Evolutionary conservation across 257 asterid species (phyloP).

Genomic region (Solanum chaucha): DNA sequence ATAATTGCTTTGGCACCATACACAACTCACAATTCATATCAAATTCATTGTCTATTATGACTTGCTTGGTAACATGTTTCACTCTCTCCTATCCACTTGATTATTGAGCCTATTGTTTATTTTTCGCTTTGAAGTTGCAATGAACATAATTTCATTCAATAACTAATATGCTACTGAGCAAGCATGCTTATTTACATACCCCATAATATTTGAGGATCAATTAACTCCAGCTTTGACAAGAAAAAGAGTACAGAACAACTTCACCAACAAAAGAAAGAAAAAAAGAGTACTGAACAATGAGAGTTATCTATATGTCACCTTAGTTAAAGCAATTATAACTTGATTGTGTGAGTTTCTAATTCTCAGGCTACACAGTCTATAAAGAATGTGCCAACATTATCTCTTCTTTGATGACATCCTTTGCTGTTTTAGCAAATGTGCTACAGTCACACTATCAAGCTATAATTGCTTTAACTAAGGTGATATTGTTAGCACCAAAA

Average conservation of each 20-base stretch:
- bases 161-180: not conserved
- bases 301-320: not conserved
- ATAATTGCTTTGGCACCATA: not conserved
- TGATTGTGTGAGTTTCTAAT: not conserved
- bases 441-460: not conserved
- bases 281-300: not conserved
- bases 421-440: not conserved
- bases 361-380: not conserved
- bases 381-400: not conserved
- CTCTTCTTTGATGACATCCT: not conserved
- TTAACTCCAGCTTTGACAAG: not conserved
- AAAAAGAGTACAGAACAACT: not conserved
- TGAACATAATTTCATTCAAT: not conserved
- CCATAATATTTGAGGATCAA: not conserved
- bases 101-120: not conserved
- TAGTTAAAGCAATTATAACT: not conserved
- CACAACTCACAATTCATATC: not conserved
- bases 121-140: not conserved
- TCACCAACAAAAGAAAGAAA: not conserved
- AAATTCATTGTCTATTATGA: not conserved
- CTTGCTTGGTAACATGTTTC: not conserved
- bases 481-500: not conserved
- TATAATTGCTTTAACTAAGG: not conserved
- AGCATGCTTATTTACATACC: not conserved
- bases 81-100: not conserved